Percentiles rank a stretch among this genome's conserved stretches.
Evolutionary conservation across 305 asterid species (phyloP).

Genomic region (Plantago rigida): DNA sequence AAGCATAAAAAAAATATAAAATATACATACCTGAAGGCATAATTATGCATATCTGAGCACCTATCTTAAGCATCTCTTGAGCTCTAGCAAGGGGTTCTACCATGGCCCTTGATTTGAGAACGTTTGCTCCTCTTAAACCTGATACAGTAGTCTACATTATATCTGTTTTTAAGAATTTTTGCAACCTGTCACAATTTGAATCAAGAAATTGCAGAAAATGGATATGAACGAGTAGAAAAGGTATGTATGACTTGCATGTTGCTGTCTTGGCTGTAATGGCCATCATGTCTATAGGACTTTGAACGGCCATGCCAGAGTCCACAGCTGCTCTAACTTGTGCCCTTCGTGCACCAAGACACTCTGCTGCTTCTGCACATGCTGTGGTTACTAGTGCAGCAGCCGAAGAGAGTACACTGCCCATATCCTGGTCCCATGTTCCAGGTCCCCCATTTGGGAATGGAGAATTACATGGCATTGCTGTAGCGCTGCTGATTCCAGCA

Average conservation of each 20-base stretch:
- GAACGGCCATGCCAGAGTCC: constrained; percentile 53
- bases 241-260: constrained; percentile 35
- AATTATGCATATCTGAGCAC: constrained; percentile 41
- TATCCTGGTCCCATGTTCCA: constrained; percentile 27
- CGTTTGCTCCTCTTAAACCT: constrained; percentile 54
- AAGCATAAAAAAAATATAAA: not conserved
- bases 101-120: constrained; percentile 48
- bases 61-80: constrained; percentile 34
- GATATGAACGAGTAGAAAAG: not conserved
- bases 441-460: constrained; percentile 21
- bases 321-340: constrained; percentile 46
- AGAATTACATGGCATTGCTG: constrained; percentile 25
- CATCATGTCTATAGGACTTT: constrained; percentile 49
- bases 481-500: constrained; percentile 28
- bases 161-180: not conserved
- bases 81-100: constrained; percentile 31
- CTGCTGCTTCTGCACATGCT: constrained; percentile 62
- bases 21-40: constrained; percentile 45
- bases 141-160: constrained; percentile 1
- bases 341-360: constrained; percentile 45
- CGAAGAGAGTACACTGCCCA: constrained; percentile 39
- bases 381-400: constrained; percentile 54
- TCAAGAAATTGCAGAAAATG: constrained; percentile 6
- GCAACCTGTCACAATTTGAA: not conserved
- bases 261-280: constrained; percentile 58